Evolutionary conservation across 139 green algal genomes (phyloP), one percentile per base, ranked within the genome.

Genomic region (Microglena sp.): DNA sequence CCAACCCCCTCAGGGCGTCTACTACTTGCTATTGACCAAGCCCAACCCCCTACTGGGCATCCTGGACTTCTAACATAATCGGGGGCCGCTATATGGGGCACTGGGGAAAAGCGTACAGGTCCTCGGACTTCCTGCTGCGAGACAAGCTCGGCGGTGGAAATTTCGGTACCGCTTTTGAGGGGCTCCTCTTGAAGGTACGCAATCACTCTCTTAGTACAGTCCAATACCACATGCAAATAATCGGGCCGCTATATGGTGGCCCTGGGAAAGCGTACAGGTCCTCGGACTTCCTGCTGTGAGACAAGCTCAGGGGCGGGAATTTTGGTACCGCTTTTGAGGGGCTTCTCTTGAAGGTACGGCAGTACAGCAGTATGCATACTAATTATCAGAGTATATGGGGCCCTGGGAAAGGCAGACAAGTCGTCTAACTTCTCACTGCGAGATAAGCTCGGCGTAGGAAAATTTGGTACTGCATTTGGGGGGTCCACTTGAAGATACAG

Each of bases 61-160:
- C 5, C 45, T 90, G 18, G 88, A 95, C 67, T 95, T 89, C 43
- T 95, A 89, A n/a, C n/a, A n/a, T n/a, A n/a, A n/a, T n/a, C n/a
- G n/a, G n/a, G n/a, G n/a, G n/a, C n/a, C n/a, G n/a, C n/a, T n/a
- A n/a, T n/a, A n/a, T n/a, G n/a, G 45, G 45, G 27, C 5, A 50
- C 40, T 50, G 40, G 40, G 40, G 15, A 15, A 15, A 15, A n/a
- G 40, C 40, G 15, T n/a, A 50, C 40, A 50, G 11, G 40, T 50
- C 62, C 26, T 28, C 22, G 0, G 59, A 82, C 36, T 86, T 83
- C 60, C 67, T 62, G 36, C 72, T 86, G 55, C 68, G 79, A 2
- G 76, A 87, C 32, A 84, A 82, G 65, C 77, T 96, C 44, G 89
- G 89, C 2, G 81, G 82, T 29, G 89, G 89, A 57, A 96, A 96